Evolutionary conservation across 306 rosid species (phyloP).

Genomic region (Prunus padus): DNA sequence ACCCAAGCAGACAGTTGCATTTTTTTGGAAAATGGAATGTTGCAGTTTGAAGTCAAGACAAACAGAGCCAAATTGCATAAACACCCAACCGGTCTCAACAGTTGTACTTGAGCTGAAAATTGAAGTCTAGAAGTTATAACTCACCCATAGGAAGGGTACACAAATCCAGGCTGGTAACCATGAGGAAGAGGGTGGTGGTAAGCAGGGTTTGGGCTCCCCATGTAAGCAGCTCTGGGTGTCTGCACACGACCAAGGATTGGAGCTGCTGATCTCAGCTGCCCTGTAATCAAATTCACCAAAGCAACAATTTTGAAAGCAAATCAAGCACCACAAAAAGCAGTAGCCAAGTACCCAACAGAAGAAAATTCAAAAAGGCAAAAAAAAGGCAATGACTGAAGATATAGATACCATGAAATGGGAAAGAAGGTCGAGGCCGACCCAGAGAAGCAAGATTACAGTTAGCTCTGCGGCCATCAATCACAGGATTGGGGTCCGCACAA

Average conservation of each 20-base stretch:
- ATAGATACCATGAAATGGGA: conserved; percentile 12
- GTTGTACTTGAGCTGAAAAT: not conserved
- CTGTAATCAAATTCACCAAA: conserved; percentile 9
- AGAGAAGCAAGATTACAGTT: conserved; percentile 46
- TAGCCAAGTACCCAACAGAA: not conserved
- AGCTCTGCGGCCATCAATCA: conserved; percentile 76
- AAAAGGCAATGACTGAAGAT: not conserved
- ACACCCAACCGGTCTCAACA: not conserved
- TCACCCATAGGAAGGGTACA: conserved; percentile 30
- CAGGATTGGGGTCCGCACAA: conserved; percentile 59
- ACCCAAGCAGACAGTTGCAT: not conserved
- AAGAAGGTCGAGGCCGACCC: conserved; percentile 25
- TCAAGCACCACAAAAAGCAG: not conserved
- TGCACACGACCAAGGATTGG: conserved; percentile 21
- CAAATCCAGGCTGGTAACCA: conserved; percentile 20
- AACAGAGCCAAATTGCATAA: not conserved
- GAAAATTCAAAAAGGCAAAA: not conserved
- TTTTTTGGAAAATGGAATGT: not conserved
- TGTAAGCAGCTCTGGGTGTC: conserved; percentile 15
- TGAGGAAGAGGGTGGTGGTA: conserved; percentile 27
- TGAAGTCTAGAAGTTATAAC: conserved; percentile 3
- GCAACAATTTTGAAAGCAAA: not conserved
- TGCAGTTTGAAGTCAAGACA: not conserved
- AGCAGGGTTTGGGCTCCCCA: conserved; percentile 17
- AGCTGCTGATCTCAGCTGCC: conserved; percentile 15